These are phyloP conservation scores for Scopulariopsis brevicaulis DNA, from an alignment of 2,329 filamentous ascomycete genomes.

Conservation along the genomic window DNA sequence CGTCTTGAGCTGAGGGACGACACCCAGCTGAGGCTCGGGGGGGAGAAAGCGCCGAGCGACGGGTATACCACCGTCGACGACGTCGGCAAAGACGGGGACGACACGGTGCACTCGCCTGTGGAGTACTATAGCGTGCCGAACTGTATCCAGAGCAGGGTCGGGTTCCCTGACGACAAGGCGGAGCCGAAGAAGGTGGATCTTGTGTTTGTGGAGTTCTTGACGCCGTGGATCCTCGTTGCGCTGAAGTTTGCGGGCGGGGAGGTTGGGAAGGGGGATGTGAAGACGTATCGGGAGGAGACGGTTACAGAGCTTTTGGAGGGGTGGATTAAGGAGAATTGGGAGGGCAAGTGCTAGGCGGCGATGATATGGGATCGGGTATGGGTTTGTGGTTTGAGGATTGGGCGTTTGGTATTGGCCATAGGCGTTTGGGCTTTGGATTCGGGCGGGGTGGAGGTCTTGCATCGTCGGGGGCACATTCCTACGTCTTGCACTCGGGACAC, in stretches of 20 bases:
- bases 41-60: conserved; percentile 23
- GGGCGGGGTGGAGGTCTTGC: too few species aligned
- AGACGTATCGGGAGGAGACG: conserved; percentile 38
- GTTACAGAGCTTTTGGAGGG: conserved; percentile 42
- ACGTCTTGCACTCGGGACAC: too few species aligned
- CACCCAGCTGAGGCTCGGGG: conserved; percentile 13
- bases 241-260: conserved; percentile 48
- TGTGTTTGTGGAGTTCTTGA: conserved; percentile 84
- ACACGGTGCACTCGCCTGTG: conserved; percentile 70
- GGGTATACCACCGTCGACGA: conserved; percentile 91
- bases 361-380: not conserved
- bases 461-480: too few species aligned
- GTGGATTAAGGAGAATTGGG: conserved; percentile 52
- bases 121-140: conserved; percentile 72
- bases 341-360: conserved; percentile 26
- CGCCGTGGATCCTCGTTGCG: conserved; percentile 69
- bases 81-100: conserved; percentile 73
- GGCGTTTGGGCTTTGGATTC: not conserved
- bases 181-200: conserved; percentile 70
- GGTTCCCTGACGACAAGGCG: conserved; percentile 38
- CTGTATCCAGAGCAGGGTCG: conserved; percentile 60
- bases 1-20: conserved; percentile 19
- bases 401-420: not conserved
- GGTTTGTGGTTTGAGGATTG: not conserved
- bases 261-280: conserved; percentile 34